Base-by-base conservation (phyloP, 2,329 filamentous ascomycete genomes). In the Apiospora arundinis region DNA sequence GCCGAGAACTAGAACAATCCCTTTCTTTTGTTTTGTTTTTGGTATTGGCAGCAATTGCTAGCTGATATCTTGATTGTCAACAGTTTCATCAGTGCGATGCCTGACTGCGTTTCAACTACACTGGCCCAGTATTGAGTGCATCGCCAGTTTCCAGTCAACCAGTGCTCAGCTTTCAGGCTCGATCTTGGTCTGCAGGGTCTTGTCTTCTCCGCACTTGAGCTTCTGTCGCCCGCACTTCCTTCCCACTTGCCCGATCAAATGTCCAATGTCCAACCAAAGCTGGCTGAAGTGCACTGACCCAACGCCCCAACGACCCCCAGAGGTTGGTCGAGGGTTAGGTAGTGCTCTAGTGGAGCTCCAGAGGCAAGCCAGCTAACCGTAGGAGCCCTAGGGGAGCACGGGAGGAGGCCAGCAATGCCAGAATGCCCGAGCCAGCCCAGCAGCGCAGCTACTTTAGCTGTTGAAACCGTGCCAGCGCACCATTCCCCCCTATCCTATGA, bases 1-100 rank as follows among this genome's bases (percentile, higher is more conserved):
- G 56, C 56, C 56, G 32, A 63, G 56, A 60, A 60, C 56, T 28
- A 63, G 56, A 60, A 60, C 28, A 37, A 40, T 40, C 56, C 32
- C 14, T n/a, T 32, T 18, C 14, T 32, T 1, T 37, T n/a, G 6
- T 18, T 12, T 25, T 23, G n/a, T 23, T 23, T 49, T 16, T 28
- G 49, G 23, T 23, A 4, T n/a, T n/a, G n/a, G n/a, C n/a, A 4
- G 49, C 49, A 56, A 56, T 56, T 56, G 49, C 12, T 52, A 11
- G 12, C 16, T 28, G 49, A 14, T 14, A 6, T 25, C 49, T 52
- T 52, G 23, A 23, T 52, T 11, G 28, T 28, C 6, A 21, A 2
- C 16, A 9, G 52, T 60, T 37, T 21, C 28, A 60, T 60, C 52
- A 60, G 7, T 60, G 23, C 49, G 12, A 28, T 52, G 14, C 49